Evolutionary conservation across 305 asterid species (phyloP).

Genomic region (Solanum hybrid): DNA sequence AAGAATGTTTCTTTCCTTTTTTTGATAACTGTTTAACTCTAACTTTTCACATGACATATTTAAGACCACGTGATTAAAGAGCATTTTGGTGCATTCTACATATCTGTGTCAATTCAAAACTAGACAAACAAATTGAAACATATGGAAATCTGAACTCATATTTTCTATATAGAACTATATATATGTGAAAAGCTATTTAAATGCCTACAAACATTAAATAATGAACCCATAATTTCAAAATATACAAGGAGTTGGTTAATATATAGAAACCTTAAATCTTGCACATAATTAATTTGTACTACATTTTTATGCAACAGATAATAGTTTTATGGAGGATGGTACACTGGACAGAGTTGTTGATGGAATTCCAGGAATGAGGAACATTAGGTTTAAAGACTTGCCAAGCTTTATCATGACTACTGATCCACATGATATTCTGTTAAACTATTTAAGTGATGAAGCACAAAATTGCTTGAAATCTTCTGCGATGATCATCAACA

Average conservation of each 20-base stretch:
- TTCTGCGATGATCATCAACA: conserved; percentile 31
- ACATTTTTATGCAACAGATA: not conserved
- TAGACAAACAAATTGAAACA: no score
- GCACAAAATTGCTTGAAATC: conserved; percentile 19
- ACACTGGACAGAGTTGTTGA: not conserved
- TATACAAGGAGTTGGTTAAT: no score
- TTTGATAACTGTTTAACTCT: no score
- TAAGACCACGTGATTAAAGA: no score
- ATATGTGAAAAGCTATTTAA: not conserved
- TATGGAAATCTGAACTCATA: not conserved
- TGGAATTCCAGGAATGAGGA: conserved; percentile 23
- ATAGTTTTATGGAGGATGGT: not conserved
- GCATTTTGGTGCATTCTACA: no score
- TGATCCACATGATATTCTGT: conserved; percentile 15
- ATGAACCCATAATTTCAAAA: no score
- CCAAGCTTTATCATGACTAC: conserved; percentile 26
- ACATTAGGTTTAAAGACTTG: conserved; percentile 24
- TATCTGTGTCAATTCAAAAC: no score
- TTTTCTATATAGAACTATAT: not conserved
- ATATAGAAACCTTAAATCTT: no score
- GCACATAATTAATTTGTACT: no score
- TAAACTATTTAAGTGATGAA: conserved; percentile 22
- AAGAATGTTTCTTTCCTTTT: no score
- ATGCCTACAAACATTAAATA: no score
- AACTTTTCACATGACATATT: no score